Base-by-base conservation (phyloP, 78 protist genomes). In the Guillardia theta region DNA sequence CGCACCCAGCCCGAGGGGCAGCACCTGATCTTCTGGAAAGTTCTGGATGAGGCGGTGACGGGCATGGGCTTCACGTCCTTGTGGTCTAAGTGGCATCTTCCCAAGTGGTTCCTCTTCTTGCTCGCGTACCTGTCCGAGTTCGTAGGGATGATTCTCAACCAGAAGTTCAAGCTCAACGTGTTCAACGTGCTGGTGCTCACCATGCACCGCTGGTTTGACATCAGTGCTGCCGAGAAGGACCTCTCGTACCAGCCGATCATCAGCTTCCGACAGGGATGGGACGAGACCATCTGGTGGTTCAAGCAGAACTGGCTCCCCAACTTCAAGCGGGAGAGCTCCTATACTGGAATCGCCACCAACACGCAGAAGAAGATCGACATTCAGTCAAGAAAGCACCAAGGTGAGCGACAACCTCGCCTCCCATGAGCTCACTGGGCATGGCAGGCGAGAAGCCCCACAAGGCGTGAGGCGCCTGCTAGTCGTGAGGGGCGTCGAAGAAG, bases 161-260 rank as follows among this genome's bases (percentile, higher is more conserved):
- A 4, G 30, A 48, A 0, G 92, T 33, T 93, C 87, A 96, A 70
- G 45, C 27, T 83, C 19, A 78, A 92, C 92, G 43, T 21, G 44
- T 93, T 93, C 95, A 95, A 15, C 64, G 50, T 92, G 48, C 12
- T 2, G 43, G 53, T 96, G 94, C 88, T 96, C 24, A 96, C 96
- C 12, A 96, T 96, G 87, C 95, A 96, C 95, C 92, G 98, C 39
- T 97, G 96, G 95, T 96, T 96, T 46, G 45, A 83, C 47, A 96
- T 93, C 93, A n/a, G n/a, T n/a, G n/a, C n/a, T 21, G 95, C 95
- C 15, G 93, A 93, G 83, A 5, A 64, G 8, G 96, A 95, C 83
- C 92, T 95, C 24, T 41, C 37, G 30, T 95, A 87, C 87, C 21
- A 58, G 53, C 96, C 96, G 33, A 33, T 95, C 22, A 48, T 93